These are phyloP conservation scores for Epichloe sp. DNA, from an alignment of 2,329 filamentous ascomycete species.

Conservation along the genomic window DNA sequence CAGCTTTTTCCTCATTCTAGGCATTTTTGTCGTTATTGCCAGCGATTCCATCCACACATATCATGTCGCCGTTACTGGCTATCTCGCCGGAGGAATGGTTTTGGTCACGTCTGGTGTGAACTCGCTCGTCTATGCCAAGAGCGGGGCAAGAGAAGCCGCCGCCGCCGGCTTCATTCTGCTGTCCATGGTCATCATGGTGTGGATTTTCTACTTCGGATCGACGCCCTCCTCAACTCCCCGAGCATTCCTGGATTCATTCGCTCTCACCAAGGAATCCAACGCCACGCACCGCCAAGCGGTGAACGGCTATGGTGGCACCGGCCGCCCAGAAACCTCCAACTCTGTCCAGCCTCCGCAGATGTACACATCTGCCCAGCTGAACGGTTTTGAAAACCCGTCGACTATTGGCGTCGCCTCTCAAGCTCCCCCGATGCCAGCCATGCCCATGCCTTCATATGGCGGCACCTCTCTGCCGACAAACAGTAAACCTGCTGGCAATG, in stretches of 20 bases:
- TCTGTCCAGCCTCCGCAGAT: slow-evolving; percentile 76
- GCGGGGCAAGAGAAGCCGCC: slow-evolving; percentile 67
- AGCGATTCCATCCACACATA: slow-evolving; percentile 79
- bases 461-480: slow-evolving; percentile 23
- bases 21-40: slow-evolving; percentile 69
- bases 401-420: slow-evolving; percentile 61
- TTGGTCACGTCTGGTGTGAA: slow-evolving; percentile 81
- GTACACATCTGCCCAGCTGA: slow-evolving; percentile 93
- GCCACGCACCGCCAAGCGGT: slow-evolving; percentile 57
- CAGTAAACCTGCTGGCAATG: slow-evolving; percentile 25
- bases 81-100: slow-evolving; percentile 70
- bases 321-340: slow-evolving; percentile 71
- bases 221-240: slow-evolving; percentile 75
- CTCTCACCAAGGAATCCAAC: slow-evolving; percentile 73
- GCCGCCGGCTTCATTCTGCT: slow-evolving; percentile 88
- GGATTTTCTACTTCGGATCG: slow-evolving; percentile 98
- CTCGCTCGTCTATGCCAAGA: slow-evolving; percentile 63
- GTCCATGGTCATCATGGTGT: slow-evolving; percentile 86
- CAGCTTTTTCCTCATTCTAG: slow-evolving; percentile 69
- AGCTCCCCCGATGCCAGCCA: slow-evolving; percentile 29
- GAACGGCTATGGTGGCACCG: slow-evolving; percentile 57
- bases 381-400: slow-evolving; percentile 91
- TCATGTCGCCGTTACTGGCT: slow-evolving; percentile 82
- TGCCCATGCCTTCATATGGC: slow-evolving; percentile 23
- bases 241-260: slow-evolving; percentile 90